Evolutionary conservation across 2,329 filamentous ascomycete species (phyloP).

Genomic region (Xylaria sp.): DNA sequence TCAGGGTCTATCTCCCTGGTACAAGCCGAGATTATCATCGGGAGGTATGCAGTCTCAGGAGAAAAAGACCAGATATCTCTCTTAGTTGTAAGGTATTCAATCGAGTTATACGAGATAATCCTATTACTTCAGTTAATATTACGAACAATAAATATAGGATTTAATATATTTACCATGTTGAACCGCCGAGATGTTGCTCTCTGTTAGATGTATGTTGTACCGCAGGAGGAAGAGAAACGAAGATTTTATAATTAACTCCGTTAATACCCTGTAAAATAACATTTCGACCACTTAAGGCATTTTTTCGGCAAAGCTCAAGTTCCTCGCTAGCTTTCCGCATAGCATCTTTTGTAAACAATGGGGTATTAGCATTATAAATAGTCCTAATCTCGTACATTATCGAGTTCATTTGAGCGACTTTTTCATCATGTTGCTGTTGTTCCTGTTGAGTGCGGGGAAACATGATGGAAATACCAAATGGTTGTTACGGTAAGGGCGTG

Average conservation of each 20-base stretch:
- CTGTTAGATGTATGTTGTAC: neutral
- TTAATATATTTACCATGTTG: constrained; percentile 27
- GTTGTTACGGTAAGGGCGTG: no score
- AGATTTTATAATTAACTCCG: constrained; percentile 29
- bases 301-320: constrained; percentile 18
- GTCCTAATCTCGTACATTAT: constrained; percentile 25
- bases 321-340: constrained; percentile 27
- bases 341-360: constrained; percentile 33
- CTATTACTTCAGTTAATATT: neutral
- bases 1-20: neutral
- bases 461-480: no score
- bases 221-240: constrained; percentile 10
- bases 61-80: neutral
- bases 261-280: constrained; percentile 28
- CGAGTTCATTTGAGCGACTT: constrained; percentile 20
- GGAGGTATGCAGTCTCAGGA: neutral
- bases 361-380: constrained; percentile 32
- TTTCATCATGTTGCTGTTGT: neutral
- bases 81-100: neutral
- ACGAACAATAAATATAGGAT: neutral
- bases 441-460: no score
- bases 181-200: constrained; percentile 16
- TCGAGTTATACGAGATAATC: neutral
- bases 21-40: neutral
- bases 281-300: constrained; percentile 13